Evolutionary conservation across 2,329 filamentous ascomycete species (phyloP).

Genomic region (Eutypa lata): DNA sequence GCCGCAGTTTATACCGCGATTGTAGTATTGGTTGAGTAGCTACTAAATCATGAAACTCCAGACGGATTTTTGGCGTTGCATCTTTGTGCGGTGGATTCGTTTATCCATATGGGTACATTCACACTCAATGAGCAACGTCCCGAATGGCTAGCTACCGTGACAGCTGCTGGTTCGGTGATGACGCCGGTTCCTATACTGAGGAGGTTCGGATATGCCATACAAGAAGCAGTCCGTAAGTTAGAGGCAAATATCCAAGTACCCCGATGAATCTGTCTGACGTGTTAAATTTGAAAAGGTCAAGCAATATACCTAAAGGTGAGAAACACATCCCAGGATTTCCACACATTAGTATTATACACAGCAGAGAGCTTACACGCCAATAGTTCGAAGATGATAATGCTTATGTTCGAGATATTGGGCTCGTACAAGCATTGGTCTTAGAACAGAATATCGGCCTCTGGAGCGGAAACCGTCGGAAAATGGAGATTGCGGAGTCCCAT

Average conservation of each 20-base stretch:
- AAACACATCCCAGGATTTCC: neutral
- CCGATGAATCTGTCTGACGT: neutral
- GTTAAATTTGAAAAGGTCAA: slow-evolving; percentile 5
- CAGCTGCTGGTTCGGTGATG: slow-evolving; percentile 57
- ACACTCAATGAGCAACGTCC: slow-evolving; percentile 52
- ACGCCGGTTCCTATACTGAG: slow-evolving; percentile 56
- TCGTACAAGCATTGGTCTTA: slow-evolving; percentile 47
- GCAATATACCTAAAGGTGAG: slow-evolving; percentile 5
- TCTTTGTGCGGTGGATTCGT: slow-evolving; percentile 23
- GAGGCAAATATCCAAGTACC: neutral
- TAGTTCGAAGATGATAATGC: slow-evolving; percentile 50
- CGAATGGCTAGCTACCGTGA: slow-evolving; percentile 58
- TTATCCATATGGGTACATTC: slow-evolving; percentile 61
- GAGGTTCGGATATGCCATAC: slow-evolving; percentile 57
- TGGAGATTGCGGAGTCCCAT: slow-evolving; percentile 55
- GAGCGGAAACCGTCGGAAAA: slow-evolving; percentile 53
- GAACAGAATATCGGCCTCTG: slow-evolving; percentile 50
- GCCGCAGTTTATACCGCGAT: too few relatives aligned
- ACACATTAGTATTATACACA: neutral
- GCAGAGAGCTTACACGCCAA: slow-evolving; percentile 1
- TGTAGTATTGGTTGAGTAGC: neutral
- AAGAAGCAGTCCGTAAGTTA: slow-evolving; percentile 48
- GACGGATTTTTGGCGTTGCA: neutral
- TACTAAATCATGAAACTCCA: neutral
- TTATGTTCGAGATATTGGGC: slow-evolving; percentile 42